Evolutionary conservation across 2,329 filamentous ascomycete genomes (phyloP), one percentile per base, ranked within the genome.

Genomic region (Venturia oleaginea): DNA sequence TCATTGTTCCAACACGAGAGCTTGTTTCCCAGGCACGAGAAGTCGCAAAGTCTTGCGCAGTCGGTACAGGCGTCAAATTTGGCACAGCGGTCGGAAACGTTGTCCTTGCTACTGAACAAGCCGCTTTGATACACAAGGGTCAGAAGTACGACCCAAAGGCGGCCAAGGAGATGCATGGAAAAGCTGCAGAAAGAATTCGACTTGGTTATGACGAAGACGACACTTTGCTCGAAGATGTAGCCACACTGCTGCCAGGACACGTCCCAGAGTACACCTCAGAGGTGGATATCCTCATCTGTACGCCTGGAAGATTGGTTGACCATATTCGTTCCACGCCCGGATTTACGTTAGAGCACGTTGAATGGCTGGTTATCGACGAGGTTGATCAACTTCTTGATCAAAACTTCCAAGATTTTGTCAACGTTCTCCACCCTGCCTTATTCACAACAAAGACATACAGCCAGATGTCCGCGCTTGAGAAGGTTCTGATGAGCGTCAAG

Each of bases 311-410:
- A 67, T 83, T 97, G 0, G 91, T 97, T 4, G 93, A 97, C 70
- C 93, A 97, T 74, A 83, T 97, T 61, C 87, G 88, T 67, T 86
- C 87, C 66, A 97, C 93, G 0, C 84, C 85, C 3, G 92, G 91
- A 0, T 97, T 97, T 73, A 84, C 82, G 0, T 80, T 97, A 27
- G 84, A 89, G 65, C 83, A 89, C 72, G 80, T 97, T 4, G 85
- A 90, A 66, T 97, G 92, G 92, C 80, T 97, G 0, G 85, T 97
- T 2, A 89, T 97, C 57, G 93, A 97, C 70, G 93, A 97, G 76
- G 94, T 93, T 13, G 93, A 97, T 75, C 91, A 94, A 72, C 79
- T 97, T 15, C 83, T 97, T 6, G 89, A 92, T 54, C 91, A 97
- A 74, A 92, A 89, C 71, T 97, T 94, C 75, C 92, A 97, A 73